Evolutionary conservation across 2,329 filamentous ascomycete species (phyloP).

Genomic region (Achaetomium macrosporum): DNA sequence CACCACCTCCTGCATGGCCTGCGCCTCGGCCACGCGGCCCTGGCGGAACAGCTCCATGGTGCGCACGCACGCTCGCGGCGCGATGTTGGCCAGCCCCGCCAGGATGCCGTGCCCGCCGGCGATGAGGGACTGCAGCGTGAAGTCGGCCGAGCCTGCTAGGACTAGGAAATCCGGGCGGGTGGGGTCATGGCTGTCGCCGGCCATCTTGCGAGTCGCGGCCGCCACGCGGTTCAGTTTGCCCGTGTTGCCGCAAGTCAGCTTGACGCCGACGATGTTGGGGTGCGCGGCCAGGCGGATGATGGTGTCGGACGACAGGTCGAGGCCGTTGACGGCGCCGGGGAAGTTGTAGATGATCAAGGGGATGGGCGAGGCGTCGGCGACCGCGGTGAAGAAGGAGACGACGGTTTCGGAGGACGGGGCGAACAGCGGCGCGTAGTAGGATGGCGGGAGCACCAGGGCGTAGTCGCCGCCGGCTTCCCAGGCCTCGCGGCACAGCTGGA

Average conservation of each 20-base stretch:
- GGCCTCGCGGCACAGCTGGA: conserved; percentile 64
- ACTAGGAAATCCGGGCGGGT: conserved; percentile 53
- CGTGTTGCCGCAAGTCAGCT: conserved; percentile 65
- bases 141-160: conserved; percentile 68
- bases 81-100: conserved; percentile 65
- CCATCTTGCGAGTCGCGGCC: conserved; percentile 47
- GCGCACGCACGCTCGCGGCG: conserved; percentile 59
- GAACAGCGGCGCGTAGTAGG: conserved; percentile 67
- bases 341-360: conserved; percentile 67
- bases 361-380: conserved; percentile 57
- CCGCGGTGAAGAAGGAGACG: conserved; percentile 58
- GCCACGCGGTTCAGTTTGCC: conserved; percentile 61
- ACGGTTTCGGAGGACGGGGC: conserved; percentile 55
- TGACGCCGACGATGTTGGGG: conserved; percentile 62
- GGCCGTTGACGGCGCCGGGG: conserved; percentile 56
- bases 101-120: conserved; percentile 67
- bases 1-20: conserved; percentile 58
- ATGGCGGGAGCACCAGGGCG: conserved; percentile 68
- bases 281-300: conserved; percentile 55
- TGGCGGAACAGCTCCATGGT: conserved; percentile 54
- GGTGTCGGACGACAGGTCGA: conserved; percentile 59
- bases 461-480: conserved; percentile 66
- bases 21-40: conserved; percentile 54
- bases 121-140: conserved; percentile 61
- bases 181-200: conserved; percentile 21